Evolutionary conservation across 2,329 filamentous ascomycete species (phyloP).

Genomic region (Fusarium clavum): DNA sequence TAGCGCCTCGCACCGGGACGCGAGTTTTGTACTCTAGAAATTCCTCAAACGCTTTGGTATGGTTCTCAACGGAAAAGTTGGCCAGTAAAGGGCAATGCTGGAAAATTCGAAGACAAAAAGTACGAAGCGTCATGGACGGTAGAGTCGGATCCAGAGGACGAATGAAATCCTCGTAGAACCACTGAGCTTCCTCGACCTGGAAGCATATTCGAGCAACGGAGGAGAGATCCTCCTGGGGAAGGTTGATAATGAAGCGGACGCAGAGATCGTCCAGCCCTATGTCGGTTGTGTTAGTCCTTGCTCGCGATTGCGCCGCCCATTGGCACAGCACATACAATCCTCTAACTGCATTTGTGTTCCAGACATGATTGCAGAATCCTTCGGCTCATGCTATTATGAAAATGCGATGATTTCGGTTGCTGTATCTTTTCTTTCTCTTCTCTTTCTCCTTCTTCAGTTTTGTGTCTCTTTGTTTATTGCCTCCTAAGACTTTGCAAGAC

Average conservation of each 20-base stretch:
- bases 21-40: constrained; percentile 95
- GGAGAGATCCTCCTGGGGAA: constrained; percentile 89
- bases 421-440: constrained; percentile 8
- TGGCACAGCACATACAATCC: constrained; percentile 75
- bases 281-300: constrained; percentile 40
- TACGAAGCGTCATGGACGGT: constrained; percentile 85
- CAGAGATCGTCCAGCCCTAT: constrained; percentile 96
- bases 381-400: constrained; percentile 47
- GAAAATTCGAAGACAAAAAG: constrained; percentile 91
- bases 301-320: constrained; percentile 17
- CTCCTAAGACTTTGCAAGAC: constrained; percentile 50
- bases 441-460: not conserved
- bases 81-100: constrained; percentile 92
- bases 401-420: constrained; percentile 8
- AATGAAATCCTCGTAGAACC: constrained; percentile 99
- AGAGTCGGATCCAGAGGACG: constrained; percentile 86
- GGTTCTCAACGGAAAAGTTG: constrained; percentile 80
- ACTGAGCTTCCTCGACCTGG: constrained; percentile 98
- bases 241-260: constrained; percentile 97
- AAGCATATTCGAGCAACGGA: constrained; percentile 96
- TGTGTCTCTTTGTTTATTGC: constrained; percentile 12
- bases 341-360: constrained; percentile 85
- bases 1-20: constrained; percentile 92
- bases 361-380: constrained; percentile 70
- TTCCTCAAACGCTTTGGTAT: constrained; percentile 86